Evolutionary conservation across 352 stramenopile genomes (phyloP).

Genomic region (Phytophthora boehmeriae): DNA sequence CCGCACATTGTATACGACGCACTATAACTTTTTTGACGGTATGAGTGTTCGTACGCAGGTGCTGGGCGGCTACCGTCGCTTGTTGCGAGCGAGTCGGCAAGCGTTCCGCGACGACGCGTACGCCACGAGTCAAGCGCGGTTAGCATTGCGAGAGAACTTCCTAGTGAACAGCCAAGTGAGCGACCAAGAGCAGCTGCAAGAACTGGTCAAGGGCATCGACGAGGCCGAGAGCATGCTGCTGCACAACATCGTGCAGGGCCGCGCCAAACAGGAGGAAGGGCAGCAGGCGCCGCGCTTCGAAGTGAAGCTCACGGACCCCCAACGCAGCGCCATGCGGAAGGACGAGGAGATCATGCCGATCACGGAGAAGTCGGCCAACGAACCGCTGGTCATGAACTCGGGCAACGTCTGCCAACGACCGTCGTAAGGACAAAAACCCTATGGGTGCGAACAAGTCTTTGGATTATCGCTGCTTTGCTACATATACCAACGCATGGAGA

Average conservation of each 20-base stretch:
- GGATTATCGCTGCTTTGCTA: too few relatives aligned
- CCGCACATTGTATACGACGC: conserved; percentile 5
- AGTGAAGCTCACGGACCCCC: conserved; percentile 81
- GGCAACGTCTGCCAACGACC: conserved; percentile 79
- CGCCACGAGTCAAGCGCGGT: conserved; percentile 61
- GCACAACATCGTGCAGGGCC: conserved; percentile 86
- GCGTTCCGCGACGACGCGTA: conserved; percentile 77
- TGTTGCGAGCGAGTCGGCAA: conserved; percentile 74
- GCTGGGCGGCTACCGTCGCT: conserved; percentile 74
- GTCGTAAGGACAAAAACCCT: too few relatives aligned
- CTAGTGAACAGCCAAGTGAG: conserved; percentile 58
- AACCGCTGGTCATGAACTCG: conserved; percentile 82
- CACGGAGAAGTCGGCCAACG: conserved; percentile 71
- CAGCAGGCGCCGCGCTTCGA: conserved; percentile 54
- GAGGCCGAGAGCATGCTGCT: conserved; percentile 86
- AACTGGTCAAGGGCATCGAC: conserved; percentile 77
- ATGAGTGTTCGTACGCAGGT: conserved; percentile 71
- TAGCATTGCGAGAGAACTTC: conserved; percentile 76
- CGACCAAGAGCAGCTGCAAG: conserved; percentile 54
- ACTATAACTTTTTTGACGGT: not conserved
- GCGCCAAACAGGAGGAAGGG: conserved; percentile 49
- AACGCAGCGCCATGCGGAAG: conserved; percentile 78
- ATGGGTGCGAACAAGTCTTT: too few relatives aligned
- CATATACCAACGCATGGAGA: conserved; percentile 8
- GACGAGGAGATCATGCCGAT: conserved; percentile 84